phyloP scores from a whole-genome alignment of 495 filamentous ascomycete species.

The Penicillium canescens region DNA sequence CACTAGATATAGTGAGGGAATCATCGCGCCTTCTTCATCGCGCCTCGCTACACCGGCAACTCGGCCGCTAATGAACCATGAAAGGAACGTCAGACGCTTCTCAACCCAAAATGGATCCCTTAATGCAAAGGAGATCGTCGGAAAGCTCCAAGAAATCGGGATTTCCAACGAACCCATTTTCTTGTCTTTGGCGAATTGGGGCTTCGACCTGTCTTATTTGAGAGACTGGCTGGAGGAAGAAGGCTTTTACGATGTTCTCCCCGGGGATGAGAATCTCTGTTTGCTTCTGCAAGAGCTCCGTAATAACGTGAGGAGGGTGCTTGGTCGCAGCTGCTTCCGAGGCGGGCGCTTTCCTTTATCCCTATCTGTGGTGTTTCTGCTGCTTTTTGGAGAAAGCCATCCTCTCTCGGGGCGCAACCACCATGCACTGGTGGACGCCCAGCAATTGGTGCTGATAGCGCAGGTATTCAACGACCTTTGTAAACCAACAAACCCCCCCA shows the following conservation, averaged over 20 bases:
- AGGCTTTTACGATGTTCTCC: neutral
- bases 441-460: neutral
- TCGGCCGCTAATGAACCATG: neutral
- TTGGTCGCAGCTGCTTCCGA: slow-evolving; percentile 1
- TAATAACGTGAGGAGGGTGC: neutral
- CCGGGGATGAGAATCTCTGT: neutral
- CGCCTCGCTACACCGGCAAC: too few species aligned
- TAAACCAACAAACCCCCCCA: neutral
- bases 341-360: neutral
- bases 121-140: neutral
- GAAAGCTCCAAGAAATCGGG: slow-evolving; percentile 2
- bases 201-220: slow-evolving; percentile 1
- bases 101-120: neutral
- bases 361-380: slow-evolving; percentile 4
- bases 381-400: slow-evolving; percentile 3
- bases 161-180: neutral
- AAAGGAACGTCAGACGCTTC: neutral
- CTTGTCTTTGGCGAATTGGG: slow-evolving; percentile 1
- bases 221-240: slow-evolving; percentile 6
- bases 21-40: neutral
- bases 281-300: slow-evolving; percentile 1
- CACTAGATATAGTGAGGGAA: neutral
- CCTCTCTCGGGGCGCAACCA: slow-evolving; percentile 2
- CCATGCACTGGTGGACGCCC: slow-evolving; percentile 3
- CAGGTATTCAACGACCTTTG: neutral